A percentile compares a stretch with the other conserved stretches of the same genome.
Conservation (phyloP, 805 yeast genomes). For the Saccharomyces eubayanus region DNA sequence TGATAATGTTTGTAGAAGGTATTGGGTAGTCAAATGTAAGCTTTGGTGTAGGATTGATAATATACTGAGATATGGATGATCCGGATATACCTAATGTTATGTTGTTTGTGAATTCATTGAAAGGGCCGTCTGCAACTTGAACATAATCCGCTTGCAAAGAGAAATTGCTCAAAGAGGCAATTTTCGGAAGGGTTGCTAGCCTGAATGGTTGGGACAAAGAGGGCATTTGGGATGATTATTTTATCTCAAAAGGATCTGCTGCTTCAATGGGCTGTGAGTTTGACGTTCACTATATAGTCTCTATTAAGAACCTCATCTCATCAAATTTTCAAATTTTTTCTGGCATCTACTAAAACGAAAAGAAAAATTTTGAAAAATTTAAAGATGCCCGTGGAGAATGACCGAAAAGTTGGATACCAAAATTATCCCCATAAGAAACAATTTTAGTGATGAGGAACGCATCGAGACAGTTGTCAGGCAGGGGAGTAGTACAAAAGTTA, state of each 20-base stretch:
- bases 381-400: not conserved
- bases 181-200: slow-evolving; percentile 28
- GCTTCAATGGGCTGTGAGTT: not conserved
- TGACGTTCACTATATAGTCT: not conserved
- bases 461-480: not conserved
- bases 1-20: slow-evolving; percentile 29
- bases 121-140: slow-evolving; percentile 21
- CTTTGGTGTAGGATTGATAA: slow-evolving; percentile 32
- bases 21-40: slow-evolving; percentile 27
- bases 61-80: slow-evolving; percentile 29
- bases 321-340: not conserved
- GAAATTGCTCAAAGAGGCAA: slow-evolving; percentile 22
- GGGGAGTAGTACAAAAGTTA: not conserved
- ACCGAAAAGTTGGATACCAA: not conserved
- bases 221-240: slow-evolving; percentile 15
- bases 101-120: slow-evolving; percentile 18
- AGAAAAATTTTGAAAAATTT: not conserved
- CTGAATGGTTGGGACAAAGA: slow-evolving; percentile 31
- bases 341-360: not conserved
- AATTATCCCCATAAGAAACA: not conserved
- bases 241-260: not conserved
- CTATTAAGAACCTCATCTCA: not conserved
- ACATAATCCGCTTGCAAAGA: slow-evolving; percentile 17
- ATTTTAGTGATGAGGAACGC: not conserved
- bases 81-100: slow-evolving; percentile 31